Evolutionary conservation across 192 early-diverging fungal species (phyloP), one percentile per base, ranked within the genome.

Genomic region (Coemansia sp.): DNA sequence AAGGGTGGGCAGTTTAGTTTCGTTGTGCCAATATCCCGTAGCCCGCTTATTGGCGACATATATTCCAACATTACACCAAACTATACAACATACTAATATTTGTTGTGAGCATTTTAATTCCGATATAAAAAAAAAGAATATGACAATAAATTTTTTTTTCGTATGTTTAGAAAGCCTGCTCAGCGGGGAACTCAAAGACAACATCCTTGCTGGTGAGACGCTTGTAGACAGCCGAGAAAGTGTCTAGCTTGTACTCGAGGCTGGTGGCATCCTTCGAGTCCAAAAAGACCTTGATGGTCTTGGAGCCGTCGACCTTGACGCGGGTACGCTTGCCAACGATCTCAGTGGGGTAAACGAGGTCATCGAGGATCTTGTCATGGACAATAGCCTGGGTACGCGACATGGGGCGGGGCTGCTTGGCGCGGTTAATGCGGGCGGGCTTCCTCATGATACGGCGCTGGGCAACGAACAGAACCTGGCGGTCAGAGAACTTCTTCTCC

Each of bases 401-500:
- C 85, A 95, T 92, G 70, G 97, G 97, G 76, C 97, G 92, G 72
- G 87, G 82, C 88, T 99, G 97, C 87, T 92, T 91, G 68, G 89
- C 88, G 80, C 94, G 94, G 70, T 91, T 90, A 71, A 89, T 88
- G 82, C 93, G 92, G 76, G 90, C 88, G 65, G 97, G 97, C 89
- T 94, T 94, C 76, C 88, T 88, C 85, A 98, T 87, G 86, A 99
- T 97, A 76, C 95, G 92, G 70, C 97, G 94, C 87, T 98, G 93
- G 69, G 95, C 91, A 73, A 93, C 77, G 65, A 99, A 91, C 73
- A 99, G 88, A 62, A 99, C 93, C 87, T 99, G 97, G 72, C 96
- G 92, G 88, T 99, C 97, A 77, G 94, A 94, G 91, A 99, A 97
- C 93, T 99, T 99, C 94, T 99, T 99, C 90, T 99, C 97, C 76